phyloP scores from a whole-genome alignment of 768 basidiomycete species.

The Xerocomellus intermedius region DNA sequence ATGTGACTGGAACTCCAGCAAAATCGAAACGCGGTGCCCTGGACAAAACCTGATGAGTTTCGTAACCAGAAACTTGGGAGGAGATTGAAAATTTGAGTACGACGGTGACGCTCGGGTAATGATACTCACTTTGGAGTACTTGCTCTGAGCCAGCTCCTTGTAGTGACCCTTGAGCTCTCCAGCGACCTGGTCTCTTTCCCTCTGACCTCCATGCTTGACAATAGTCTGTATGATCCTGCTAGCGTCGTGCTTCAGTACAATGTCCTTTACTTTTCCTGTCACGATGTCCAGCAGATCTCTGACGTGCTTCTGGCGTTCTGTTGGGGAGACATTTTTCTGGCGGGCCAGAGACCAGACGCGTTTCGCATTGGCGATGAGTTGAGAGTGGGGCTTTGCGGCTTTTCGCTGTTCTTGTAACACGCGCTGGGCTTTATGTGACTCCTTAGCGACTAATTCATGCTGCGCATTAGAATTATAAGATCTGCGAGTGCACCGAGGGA shows the following conservation, averaged over 20 bases:
- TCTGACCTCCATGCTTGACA: constrained; percentile 76
- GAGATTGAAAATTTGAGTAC: not conserved
- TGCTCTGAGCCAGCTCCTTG: constrained; percentile 75
- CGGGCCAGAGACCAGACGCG: constrained; percentile 73
- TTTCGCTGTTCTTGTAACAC: constrained; percentile 64
- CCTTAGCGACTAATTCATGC: constrained; percentile 48
- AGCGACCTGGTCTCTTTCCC: constrained; percentile 78
- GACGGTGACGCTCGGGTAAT: not conserved
- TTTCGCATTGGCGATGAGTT: constrained; percentile 69
- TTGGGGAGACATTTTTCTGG: constrained; percentile 64
- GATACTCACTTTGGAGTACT: constrained; percentile 78
- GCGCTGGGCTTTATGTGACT: constrained; percentile 73
- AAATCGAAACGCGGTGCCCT: constrained; percentile 68
- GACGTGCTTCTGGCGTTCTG: constrained; percentile 75
- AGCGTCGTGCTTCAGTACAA: constrained; percentile 90
- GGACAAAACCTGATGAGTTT: constrained; percentile 80
- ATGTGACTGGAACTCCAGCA: constrained; percentile 74
- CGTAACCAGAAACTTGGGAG: constrained; percentile 66
- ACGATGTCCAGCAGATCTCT: constrained; percentile 72
- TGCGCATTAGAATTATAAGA: constrained; percentile 6
- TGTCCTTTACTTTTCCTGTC: constrained; percentile 79
- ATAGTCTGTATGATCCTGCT: constrained; percentile 81
- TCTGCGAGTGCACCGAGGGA: constrained; percentile 11
- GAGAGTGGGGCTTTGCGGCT: constrained; percentile 76
- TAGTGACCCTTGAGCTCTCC: constrained; percentile 80